These are phyloP conservation scores for Magnaporthales sp. DNA, from an alignment of 2,329 filamentous ascomycete species.

Conservation along the genomic window DNA sequence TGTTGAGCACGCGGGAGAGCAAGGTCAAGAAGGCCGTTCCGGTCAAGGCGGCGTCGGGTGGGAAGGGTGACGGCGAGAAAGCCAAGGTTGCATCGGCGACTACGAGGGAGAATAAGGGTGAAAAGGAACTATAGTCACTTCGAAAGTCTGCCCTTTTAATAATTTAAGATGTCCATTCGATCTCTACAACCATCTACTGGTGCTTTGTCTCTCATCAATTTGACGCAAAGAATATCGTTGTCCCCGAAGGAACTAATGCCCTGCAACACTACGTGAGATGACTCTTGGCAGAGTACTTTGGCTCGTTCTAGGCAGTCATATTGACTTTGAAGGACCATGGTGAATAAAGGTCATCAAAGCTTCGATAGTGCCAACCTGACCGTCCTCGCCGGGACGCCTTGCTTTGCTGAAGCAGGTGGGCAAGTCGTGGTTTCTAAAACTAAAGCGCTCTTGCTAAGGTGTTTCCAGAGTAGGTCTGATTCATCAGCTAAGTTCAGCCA, in stretches of 20 bases:
- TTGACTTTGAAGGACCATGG: slow-evolving; percentile 78
- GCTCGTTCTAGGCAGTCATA: slow-evolving; percentile 70
- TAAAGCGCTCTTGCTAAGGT: neutral
- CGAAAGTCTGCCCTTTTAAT: neutral
- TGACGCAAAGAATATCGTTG: slow-evolving; percentile 82
- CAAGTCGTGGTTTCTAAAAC: neutral
- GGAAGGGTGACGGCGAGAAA: slow-evolving; percentile 16
- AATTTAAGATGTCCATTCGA: neutral
- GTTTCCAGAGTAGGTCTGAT: neutral
- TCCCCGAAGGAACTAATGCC: slow-evolving; percentile 64
- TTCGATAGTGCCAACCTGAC: slow-evolving; percentile 71
- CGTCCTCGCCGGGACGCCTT: neutral
- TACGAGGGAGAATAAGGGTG: slow-evolving; percentile 21
- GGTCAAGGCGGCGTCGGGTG: slow-evolving; percentile 18
- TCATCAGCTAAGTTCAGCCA: neutral
- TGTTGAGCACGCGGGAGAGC: slow-evolving; percentile 24
- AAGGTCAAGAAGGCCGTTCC: slow-evolving; percentile 27
- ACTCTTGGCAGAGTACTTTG: slow-evolving; percentile 78
- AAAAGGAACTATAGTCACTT: slow-evolving; percentile 39
- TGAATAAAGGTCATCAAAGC: slow-evolving; percentile 60
- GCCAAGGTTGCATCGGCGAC: slow-evolving; percentile 18
- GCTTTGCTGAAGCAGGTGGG: neutral
- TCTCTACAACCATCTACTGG: neutral
- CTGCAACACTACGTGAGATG: slow-evolving; percentile 92
- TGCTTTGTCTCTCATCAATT: slow-evolving; percentile 67